phyloP scores from a whole-genome alignment of 2,329 filamentous ascomycete genomes.

The Aureobasidium sp. region DNA sequence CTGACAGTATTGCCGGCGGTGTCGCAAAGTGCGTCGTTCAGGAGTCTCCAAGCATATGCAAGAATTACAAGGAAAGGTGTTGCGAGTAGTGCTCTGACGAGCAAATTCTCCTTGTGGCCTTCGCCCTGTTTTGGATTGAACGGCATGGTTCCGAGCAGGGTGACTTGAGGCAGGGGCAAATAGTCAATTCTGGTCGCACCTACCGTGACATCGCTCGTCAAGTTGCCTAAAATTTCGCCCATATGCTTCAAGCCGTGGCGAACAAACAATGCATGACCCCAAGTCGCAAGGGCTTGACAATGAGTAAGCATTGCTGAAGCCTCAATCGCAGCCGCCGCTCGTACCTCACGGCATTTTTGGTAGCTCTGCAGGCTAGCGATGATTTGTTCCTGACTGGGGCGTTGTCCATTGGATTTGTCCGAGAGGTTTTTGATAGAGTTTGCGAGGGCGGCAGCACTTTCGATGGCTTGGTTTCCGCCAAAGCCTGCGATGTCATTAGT shows the following conservation, averaged over 20 bases:
- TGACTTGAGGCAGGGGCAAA: conserved; percentile 32
- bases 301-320: conserved; percentile 27
- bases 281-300: conserved; percentile 22
- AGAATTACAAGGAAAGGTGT: conserved; percentile 15
- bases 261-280: neutral
- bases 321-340: conserved; percentile 24
- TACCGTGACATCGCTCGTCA: conserved; percentile 23
- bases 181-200: conserved; percentile 34
- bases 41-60: neutral
- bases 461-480: conserved; percentile 30
- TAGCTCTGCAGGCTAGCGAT: conserved; percentile 24
- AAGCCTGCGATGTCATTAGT: conserved; percentile 23
- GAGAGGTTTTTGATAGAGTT: conserved; percentile 27
- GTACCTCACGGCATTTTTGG: conserved; percentile 26
- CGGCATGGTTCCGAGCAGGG: conserved; percentile 31
- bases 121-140: conserved; percentile 33
- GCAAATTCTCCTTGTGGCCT: conserved; percentile 31
- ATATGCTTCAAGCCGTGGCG: conserved; percentile 14
- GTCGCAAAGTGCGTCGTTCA: neutral
- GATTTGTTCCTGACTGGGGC: conserved; percentile 16
- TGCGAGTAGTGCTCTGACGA: conserved; percentile 18
- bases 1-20: neutral
- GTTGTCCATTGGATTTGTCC: conserved; percentile 2
- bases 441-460: conserved; percentile 30
- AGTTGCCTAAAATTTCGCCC: conserved; percentile 22